Evolutionary conservation across 2,329 filamentous ascomycete species (phyloP), one percentile per base, ranked within the genome.

Genomic region (Periglandula ipomoeae): DNA sequence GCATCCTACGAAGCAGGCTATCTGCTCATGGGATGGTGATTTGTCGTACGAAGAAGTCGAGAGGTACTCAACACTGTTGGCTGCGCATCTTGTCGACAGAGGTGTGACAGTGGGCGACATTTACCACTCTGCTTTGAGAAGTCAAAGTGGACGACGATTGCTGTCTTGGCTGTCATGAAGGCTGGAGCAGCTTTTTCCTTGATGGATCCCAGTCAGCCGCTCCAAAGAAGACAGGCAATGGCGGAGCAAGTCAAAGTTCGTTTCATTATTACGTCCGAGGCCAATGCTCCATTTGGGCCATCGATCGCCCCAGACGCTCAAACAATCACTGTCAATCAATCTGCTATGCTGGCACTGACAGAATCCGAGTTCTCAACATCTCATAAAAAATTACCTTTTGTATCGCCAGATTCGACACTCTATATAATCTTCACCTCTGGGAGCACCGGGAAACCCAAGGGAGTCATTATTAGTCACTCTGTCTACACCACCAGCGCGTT

Each of bases 11-110:
- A 46, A 46, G 24, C 17, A 46, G 56, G 44, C 44, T 23, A 47
- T 47, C 67, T 68, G 55, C 67, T 67, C 50, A 74, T 69, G 5
- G 57, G 48, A 52, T 69, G 44, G 44, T 22, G 23, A 40, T 8
- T 23, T 47, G 13, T 40, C 44, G 2, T 47, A 47, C 44, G 44
- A 30, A 4, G 35, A 47, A n/a, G 17, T 47, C 4, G 44, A 47
- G 22, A 22, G 7, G 4, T 47, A 13, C 19, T 47, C 44, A 3
- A 40, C 13, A 19, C 35, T 32, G 27, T 17, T 47, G 15, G 44
- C 44, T 40, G 27, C 23, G 10, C 26, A 47, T 40, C 37, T 47
- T 32, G 24, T 47, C 17, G 17, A 19, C 34, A 11, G 13, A 11
- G 44, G 44, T 39, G 22, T 46, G 23, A 5, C 20, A 10, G 34